Conservation (phyloP, 129 eudicot genomes). For the Lactuca saligna region DNA sequence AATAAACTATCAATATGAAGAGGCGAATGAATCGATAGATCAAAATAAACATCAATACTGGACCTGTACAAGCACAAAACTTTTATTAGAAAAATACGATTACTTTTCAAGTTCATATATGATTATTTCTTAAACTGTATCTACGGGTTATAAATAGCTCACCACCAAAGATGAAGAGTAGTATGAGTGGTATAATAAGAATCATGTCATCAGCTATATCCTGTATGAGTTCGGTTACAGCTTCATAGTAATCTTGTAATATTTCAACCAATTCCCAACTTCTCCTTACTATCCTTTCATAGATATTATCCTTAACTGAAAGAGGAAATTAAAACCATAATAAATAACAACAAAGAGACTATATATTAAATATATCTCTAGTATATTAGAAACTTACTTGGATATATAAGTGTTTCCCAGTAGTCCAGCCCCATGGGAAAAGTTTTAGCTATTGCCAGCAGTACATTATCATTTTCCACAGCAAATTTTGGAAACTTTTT, state of each 20-base stretch:
- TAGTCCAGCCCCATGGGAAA: too few species aligned
- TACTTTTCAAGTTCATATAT: background rate
- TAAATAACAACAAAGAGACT: background rate
- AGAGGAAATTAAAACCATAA: background rate
- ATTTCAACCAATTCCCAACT: too few species aligned
- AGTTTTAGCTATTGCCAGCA: background rate
- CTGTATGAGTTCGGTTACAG: background rate
- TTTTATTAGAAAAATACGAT: background rate
- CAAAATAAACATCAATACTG: background rate
- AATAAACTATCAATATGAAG: background rate
- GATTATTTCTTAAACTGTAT: background rate
- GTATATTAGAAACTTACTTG: background rate
- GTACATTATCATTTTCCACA: background rate
- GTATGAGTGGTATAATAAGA: background rate
- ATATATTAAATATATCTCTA: background rate
- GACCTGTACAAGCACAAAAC: background rate
- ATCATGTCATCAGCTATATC: background rate
- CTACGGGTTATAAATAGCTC: background rate
- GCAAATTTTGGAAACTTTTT: slow-evolving; percentile 2
- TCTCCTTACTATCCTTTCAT: background rate
- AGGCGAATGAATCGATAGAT: background rate
- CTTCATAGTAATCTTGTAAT: too few species aligned
- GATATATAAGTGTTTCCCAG: too few species aligned
- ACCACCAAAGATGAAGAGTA: background rate
- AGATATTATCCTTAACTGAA: background rate